Conservation (phyloP, 345 rosid genomes). For the Eucalyptus camaldulensis region DNA sequence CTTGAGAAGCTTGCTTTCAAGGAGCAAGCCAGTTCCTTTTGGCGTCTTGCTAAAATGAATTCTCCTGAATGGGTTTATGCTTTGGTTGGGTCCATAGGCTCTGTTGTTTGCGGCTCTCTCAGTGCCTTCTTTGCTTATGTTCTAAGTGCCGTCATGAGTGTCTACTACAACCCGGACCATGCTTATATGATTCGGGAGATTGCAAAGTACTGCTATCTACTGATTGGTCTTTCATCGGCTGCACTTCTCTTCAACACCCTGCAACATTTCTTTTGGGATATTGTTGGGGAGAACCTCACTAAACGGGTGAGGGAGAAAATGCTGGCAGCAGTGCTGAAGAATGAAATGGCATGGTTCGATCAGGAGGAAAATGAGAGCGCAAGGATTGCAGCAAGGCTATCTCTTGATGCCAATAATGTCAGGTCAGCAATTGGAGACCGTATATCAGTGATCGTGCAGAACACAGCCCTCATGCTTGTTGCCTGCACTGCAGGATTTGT, state of each 20-base stretch:
- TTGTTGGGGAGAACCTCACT: slow-evolving; percentile 95
- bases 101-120: slow-evolving; percentile 80
- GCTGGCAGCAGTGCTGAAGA: slow-evolving; percentile 77
- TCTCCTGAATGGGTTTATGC: slow-evolving; percentile 97
- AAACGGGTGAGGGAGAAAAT: slow-evolving; percentile 94
- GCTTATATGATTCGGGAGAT: slow-evolving; percentile 82
- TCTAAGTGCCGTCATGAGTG: slow-evolving; percentile 83
- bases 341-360: slow-evolving; percentile 98
- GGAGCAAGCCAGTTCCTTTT: slow-evolving; percentile 95
- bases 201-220: slow-evolving; percentile 75
- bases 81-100: slow-evolving; percentile 79
- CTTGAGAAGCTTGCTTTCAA: slow-evolving; percentile 84
- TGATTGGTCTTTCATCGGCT: slow-evolving; percentile 92
- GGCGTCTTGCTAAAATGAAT: slow-evolving; percentile 97
- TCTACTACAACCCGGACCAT: slow-evolving; percentile 81
- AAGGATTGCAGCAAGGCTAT: slow-evolving; percentile 76
- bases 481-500: slow-evolving; percentile 98
- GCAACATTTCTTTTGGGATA: slow-evolving; percentile 97
- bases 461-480: slow-evolving; percentile 86
- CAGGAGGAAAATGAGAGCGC: slow-evolving; percentile 97
- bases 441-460: slow-evolving; percentile 92
- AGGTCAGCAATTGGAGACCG: slow-evolving; percentile 98
- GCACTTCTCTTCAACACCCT: slow-evolving; percentile 88
- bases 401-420: slow-evolving; percentile 96
- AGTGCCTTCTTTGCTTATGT: slow-evolving; percentile 96